Conservation (phyloP, 192 early-diverging fungal species). For the Backusella tuberculispora region DNA sequence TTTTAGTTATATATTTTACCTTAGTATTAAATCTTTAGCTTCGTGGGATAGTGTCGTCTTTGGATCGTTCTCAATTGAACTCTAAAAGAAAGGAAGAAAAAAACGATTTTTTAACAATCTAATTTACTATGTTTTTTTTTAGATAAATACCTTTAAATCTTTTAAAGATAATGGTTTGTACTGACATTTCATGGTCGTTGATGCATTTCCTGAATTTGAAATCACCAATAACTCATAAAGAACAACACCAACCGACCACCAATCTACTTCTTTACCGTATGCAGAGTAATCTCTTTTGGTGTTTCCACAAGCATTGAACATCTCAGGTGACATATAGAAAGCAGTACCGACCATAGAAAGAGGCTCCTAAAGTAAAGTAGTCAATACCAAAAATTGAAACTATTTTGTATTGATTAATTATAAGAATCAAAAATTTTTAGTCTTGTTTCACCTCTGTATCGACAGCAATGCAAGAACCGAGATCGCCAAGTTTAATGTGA, state of each 20-base stretch:
- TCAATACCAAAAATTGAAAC: not conserved
- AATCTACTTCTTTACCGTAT: slow-evolving; percentile 83
- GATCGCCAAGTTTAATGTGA: slow-evolving; percentile 69
- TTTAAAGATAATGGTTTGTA: not conserved
- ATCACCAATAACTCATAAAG: slow-evolving; percentile 76
- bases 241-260: slow-evolving; percentile 88
- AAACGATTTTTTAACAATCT: not conserved
- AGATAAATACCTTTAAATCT: slow-evolving; percentile 10
- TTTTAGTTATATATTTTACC: slow-evolving; percentile 23
- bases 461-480: slow-evolving; percentile 76
- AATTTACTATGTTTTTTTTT: not conserved
- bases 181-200: too few relatives aligned
- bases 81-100: not conserved
- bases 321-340: slow-evolving; percentile 96
- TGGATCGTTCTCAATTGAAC: slow-evolving; percentile 31
- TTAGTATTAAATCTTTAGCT: slow-evolving; percentile 72
- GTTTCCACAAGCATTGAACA: slow-evolving; percentile 83
- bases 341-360: slow-evolving; percentile 55
- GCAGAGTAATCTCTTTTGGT: slow-evolving; percentile 63
- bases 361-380: not conserved
- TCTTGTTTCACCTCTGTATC: slow-evolving; percentile 50
- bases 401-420: not conserved
- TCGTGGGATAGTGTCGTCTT: slow-evolving; percentile 59
- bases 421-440: slow-evolving; percentile 19
- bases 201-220: not conserved